Base-by-base conservation (phyloP, 257 asterid genomes). In the Solanum bulbocastanum region DNA sequence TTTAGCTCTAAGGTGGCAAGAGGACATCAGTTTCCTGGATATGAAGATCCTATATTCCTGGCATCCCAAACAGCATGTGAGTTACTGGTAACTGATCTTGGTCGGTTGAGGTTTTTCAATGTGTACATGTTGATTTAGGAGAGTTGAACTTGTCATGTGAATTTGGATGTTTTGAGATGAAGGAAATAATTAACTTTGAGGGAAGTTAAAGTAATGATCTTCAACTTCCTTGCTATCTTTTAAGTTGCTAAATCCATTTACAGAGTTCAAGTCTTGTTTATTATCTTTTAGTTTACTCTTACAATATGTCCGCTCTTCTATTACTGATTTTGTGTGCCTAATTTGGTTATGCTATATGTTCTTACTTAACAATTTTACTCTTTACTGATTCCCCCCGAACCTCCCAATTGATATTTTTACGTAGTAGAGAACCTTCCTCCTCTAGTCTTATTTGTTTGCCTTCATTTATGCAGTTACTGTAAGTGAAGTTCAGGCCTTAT, bases 401-500 rank as follows among this genome's bases (percentile, higher is more conserved):
- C 83, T 39, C 82, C 82, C 18, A 9, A 78, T n/a, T 42, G 25
- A 42, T 7, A 13, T 14, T n/a, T 9, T 78, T 14, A 74, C 4
- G 36, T 40, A 76, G 14, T 76, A 40, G 36, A 40, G 13, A 42
- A 25, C 84, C 62, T 27, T 25, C 27, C 66, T 46, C 40, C 65
- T 14, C 23, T 42, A 6, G 84, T 42, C 66, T 79, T 66, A 68
- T 30, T 44, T 69, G 52, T 46, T 71, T 86, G 10, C 83, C 88
- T 18, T 42, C 30, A 46, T 35, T 58, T 87, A 83, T 92, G 94
- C 98, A 97, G 99, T 97, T 88, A 97, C 98, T 74, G 99, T 97
- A 87, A 97, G 99, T 89, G 99, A 97, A 93, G 98, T 97, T 83
- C 99, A 97, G 94, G 99, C 99, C 85, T 89, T 97, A 18, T 97